phyloP scores from a whole-genome alignment of 768 basidiomycete genomes.

The Russula sp. region DNA sequence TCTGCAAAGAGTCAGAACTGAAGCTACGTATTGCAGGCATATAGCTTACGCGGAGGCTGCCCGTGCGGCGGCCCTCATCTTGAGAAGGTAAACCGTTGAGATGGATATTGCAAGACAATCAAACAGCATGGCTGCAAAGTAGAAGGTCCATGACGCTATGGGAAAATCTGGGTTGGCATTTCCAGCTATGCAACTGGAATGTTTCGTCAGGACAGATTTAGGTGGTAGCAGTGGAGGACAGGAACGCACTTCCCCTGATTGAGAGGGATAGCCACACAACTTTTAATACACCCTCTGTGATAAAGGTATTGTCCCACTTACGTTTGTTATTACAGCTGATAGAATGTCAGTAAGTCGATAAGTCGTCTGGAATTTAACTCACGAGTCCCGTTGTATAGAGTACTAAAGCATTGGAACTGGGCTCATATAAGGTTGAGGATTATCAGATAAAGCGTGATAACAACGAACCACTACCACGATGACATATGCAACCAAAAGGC shows the following conservation, averaged over 20 bases:
- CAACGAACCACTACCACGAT: conserved; percentile 39
- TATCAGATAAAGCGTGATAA: conserved; percentile 21
- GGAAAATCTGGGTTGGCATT: conserved; percentile 17
- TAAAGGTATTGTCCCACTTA: not conserved
- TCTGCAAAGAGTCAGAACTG: conserved; percentile 10
- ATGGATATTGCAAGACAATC: conserved; percentile 45
- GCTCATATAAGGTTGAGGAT: not conserved
- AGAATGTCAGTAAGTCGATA: conserved; percentile 10
- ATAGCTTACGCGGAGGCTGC: conserved; percentile 26
- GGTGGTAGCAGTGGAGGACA: not conserved
- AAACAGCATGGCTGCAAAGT: conserved; percentile 49
- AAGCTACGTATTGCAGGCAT: not conserved
- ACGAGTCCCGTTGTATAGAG: conserved; percentile 45
- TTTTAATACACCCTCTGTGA: not conserved
- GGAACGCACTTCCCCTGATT: conserved; percentile 33
- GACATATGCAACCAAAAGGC: conserved; percentile 35
- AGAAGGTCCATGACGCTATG: conserved; percentile 49
- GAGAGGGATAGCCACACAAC: not conserved
- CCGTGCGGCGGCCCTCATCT: conserved; percentile 33
- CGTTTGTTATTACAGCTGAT: conserved; percentile 1
- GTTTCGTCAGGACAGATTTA: not conserved
- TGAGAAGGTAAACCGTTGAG: conserved; percentile 45
- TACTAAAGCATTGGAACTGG: conserved; percentile 51
- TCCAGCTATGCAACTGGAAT: conserved; percentile 42
- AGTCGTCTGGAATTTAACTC: conserved; percentile 24